These are phyloP conservation scores for Haemoproteus tartakovskyi DNA, from an alignment of 169 alveolate species.

Conservation along the genomic window DNA sequence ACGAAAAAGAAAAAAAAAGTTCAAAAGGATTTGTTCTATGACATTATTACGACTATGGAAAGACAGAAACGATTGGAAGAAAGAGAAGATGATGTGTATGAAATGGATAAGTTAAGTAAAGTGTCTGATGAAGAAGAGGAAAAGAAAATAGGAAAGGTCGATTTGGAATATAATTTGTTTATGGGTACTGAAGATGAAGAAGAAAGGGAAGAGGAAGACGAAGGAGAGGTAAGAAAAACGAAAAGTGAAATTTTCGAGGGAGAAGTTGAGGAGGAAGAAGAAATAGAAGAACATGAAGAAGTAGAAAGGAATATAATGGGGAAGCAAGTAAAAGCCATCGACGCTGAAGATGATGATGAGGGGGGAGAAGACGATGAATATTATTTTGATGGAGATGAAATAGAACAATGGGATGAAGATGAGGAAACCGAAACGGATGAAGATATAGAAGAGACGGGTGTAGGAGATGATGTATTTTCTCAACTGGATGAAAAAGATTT, in stretches of 20 bases:
- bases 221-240: conserved; percentile 2
- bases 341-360: conserved; percentile 3
- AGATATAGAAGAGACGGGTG: too few species aligned
- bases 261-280: neutral
- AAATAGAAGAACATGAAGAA: conserved; percentile 1
- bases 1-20: neutral
- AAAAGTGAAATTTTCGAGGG: neutral
- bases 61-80: conserved; percentile 1
- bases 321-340: conserved; percentile 11
- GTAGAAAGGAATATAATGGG: conserved; percentile 20
- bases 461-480: neutral
- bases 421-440: conserved; percentile 8
- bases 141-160: conserved; percentile 30
- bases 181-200: conserved; percentile 8
- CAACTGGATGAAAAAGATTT: too few species aligned
- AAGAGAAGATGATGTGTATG: too few species aligned
- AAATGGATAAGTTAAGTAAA: too few species aligned
- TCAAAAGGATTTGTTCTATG: too few species aligned
- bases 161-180: conserved; percentile 24
- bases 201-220: neutral
- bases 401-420: neutral
- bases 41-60: conserved; percentile 11
- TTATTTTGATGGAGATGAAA: too few species aligned
- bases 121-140: conserved; percentile 6
- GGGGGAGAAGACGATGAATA: too few species aligned